A percentile compares a stretch with the other conserved stretches of the same genome.
These are phyloP conservation scores for Fusarium foetens DNA, from an alignment of 2,329 filamentous ascomycete genomes.

Conservation along the genomic window DNA sequence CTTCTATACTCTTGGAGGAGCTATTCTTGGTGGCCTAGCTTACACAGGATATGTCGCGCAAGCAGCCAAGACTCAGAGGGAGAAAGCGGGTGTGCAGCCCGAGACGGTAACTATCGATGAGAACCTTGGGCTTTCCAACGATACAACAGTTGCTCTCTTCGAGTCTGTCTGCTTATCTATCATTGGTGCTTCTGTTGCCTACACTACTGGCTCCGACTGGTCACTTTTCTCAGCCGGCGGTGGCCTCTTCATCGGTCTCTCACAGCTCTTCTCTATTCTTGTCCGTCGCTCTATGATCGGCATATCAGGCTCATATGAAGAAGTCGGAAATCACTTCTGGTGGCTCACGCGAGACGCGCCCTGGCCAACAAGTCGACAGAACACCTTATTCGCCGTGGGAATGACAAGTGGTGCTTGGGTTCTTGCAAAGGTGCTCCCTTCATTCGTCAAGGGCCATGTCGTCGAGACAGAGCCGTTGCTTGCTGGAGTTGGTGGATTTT, in stretches of 20 bases:
- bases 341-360: conserved; percentile 50
- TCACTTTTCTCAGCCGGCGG: conserved; percentile 60
- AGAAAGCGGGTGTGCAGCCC: conserved; percentile 40
- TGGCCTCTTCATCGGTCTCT: conserved; percentile 66
- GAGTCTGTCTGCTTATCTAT: conserved; percentile 55
- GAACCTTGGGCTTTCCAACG: conserved; percentile 53
- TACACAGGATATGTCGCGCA: conserved; percentile 59
- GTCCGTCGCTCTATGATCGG: conserved; percentile 66
- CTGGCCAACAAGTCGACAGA: conserved; percentile 51
- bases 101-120: conserved; percentile 52
- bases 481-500: conserved; percentile 64
- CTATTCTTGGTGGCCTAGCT: conserved; percentile 64
- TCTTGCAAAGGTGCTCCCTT: conserved; percentile 49
- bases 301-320: conserved; percentile 70
- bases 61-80: conserved; percentile 45
- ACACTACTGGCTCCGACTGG: conserved; percentile 40
- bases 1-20: conserved; percentile 63
- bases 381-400: conserved; percentile 64
- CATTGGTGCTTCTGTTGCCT: conserved; percentile 52
- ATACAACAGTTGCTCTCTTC: conserved; percentile 53
- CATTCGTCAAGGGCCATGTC: conserved; percentile 39
- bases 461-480: conserved; percentile 50
- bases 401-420: conserved; percentile 59
- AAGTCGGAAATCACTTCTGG: conserved; percentile 66
- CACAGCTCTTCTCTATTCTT: conserved; percentile 67